Percentiles rank a stretch among this genome's conserved stretches.
Evolutionary conservation across 306 rosid genomes (phyloP).

Genomic region (Cucurbita argyrosperma): DNA sequence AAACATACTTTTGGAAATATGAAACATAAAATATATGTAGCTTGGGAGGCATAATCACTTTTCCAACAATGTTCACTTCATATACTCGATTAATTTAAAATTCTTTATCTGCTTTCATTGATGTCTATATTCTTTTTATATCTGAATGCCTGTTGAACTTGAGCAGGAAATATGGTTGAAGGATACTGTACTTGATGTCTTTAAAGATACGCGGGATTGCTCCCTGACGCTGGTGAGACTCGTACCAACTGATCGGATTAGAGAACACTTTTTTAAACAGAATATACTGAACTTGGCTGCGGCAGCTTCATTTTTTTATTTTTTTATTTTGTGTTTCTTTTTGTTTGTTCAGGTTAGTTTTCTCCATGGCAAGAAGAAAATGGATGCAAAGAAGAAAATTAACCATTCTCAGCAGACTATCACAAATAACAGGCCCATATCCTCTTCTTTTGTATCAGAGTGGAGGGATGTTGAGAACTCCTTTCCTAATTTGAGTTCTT

Average conservation of each 20-base stretch:
- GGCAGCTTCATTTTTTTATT: background rate
- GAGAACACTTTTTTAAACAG: background rate
- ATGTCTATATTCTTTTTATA: conserved; percentile 27
- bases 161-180: conserved; percentile 91
- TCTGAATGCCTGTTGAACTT: conserved; percentile 36
- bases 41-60: background rate
- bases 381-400: conserved; percentile 36
- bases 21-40: background rate
- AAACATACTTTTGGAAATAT: too few species aligned
- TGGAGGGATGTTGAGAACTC: conserved; percentile 46
- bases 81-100: conserved; percentile 4
- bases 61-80: conserved; percentile 5
- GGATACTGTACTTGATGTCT: conserved; percentile 59
- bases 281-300: background rate
- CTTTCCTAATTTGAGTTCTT: conserved; percentile 40
- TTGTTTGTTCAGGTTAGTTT: conserved; percentile 54
- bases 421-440: conserved; percentile 54
- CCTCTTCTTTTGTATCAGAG: conserved; percentile 39
- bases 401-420: conserved; percentile 28
- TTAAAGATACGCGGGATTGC: conserved; percentile 65
- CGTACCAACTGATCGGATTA: background rate
- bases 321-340: conserved; percentile 3
- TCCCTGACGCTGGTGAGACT: conserved; percentile 74
- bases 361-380: conserved; percentile 55
- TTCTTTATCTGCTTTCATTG: conserved; percentile 17